These are phyloP conservation scores for Candida morakotiae DNA, from an alignment of 805 yeast species.

Conservation along the genomic window DNA sequence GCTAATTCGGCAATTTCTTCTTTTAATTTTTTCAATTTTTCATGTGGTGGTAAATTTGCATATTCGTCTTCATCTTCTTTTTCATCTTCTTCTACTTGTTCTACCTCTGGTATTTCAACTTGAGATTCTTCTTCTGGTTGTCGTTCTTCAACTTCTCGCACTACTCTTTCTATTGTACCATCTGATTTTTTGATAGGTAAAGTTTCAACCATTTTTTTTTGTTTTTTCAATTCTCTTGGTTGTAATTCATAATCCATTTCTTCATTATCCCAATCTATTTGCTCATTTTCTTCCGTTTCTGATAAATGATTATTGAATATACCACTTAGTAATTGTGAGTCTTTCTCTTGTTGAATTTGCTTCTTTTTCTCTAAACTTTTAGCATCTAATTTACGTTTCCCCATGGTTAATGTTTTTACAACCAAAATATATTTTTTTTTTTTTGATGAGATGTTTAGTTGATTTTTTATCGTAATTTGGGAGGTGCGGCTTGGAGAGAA, in stretches of 20 bases:
- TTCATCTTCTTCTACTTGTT: conserved; percentile 14
- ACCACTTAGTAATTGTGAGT: conserved; percentile 35
- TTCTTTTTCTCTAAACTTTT: conserved; percentile 27
- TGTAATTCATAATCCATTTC: conserved; percentile 75
- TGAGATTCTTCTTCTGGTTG: conserved; percentile 18
- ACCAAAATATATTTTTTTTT: conserved; percentile 2
- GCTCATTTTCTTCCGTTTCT: conserved; percentile 1
- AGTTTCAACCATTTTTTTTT: conserved; percentile 54
- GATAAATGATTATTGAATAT: conserved; percentile 19
- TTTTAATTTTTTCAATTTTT: conserved; percentile 57
- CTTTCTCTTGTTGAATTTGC: conserved; percentile 36
- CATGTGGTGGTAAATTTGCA: conserved; percentile 45
- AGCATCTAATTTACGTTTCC: conserved; percentile 25
- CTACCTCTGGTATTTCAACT: conserved; percentile 13
- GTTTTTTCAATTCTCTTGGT: conserved; percentile 55
- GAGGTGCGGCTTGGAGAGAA: too few species aligned
- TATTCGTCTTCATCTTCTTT: conserved; percentile 40
- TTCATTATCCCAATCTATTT: conserved; percentile 56
- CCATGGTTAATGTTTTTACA: conserved; percentile 18
- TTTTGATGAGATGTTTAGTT: conserved; percentile 5
- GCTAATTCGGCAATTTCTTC: conserved; percentile 85
- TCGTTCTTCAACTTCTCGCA: conserved; percentile 30
- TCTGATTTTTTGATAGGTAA: conserved; percentile 74
- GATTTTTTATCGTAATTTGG: too few species aligned
- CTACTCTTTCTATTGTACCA: conserved; percentile 71